phyloP scores from a whole-genome alignment of 2,329 filamentous ascomycete genomes.

The Trichoderma brevicompactum region DNA sequence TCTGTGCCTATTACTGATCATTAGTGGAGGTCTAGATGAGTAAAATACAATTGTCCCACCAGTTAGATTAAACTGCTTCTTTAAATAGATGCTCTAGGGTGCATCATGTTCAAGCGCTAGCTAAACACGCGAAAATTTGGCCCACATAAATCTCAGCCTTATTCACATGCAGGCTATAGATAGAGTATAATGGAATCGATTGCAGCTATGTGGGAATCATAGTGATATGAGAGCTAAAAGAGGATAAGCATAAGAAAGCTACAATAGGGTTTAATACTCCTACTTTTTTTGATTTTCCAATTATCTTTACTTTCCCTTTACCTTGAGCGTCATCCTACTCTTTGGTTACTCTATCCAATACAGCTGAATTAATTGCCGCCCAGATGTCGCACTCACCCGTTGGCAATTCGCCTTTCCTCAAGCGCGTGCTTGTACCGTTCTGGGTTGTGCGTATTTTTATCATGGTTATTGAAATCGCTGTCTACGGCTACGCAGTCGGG shows the following conservation, averaged over 20 bases:
- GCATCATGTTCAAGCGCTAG: not conserved
- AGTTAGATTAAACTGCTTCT: not conserved
- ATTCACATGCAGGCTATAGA: too few relatives aligned
- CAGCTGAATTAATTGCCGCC: not conserved
- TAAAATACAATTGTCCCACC: not conserved
- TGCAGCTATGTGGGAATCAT: too few relatives aligned
- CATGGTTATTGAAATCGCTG: not conserved
- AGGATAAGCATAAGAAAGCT: not conserved
- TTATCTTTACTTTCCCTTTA: not conserved
- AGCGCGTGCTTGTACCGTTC: not conserved
- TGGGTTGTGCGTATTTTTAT: not conserved
- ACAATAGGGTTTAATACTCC: not conserved
- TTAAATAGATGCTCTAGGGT: not conserved
- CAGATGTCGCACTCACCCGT: not conserved
- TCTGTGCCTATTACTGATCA: not conserved
- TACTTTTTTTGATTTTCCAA: not conserved
- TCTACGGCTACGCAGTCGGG: not conserved
- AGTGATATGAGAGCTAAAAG: too few relatives aligned
- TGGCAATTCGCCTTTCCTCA: not conserved
- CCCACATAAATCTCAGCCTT: too few relatives aligned
- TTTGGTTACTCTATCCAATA: not conserved
- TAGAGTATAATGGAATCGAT: too few relatives aligned
- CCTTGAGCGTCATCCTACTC: too few relatives aligned
- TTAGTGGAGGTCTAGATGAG: not conserved
- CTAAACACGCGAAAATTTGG: not conserved